A percentile compares a stretch with the other conserved stretches of the same genome.
phyloP scores from a whole-genome alignment of 345 rosid species.

The Camelina neglecta region DNA sequence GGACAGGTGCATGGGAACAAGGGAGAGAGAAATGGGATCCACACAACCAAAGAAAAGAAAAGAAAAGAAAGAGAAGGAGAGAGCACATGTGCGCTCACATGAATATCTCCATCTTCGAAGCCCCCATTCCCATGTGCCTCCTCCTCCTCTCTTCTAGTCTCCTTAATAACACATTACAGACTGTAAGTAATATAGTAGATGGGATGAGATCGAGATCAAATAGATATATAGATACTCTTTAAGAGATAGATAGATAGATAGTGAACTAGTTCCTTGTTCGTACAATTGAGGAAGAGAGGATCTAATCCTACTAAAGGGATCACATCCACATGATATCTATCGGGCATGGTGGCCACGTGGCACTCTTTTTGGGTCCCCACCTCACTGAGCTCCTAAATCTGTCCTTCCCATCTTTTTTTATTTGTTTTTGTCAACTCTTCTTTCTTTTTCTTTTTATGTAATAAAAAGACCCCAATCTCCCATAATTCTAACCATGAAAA shows the following conservation, averaged over 20 bases:
- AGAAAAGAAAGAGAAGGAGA: not conserved
- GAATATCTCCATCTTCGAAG: slow-evolving; percentile 32
- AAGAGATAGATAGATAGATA: not conserved
- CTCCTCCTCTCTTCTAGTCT: not conserved
- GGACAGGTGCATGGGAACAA: slow-evolving; percentile 24
- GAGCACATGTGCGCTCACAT: slow-evolving; percentile 41
- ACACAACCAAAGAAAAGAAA: not conserved
- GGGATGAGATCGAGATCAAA: slow-evolving; percentile 15
- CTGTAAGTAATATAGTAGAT: not conserved
- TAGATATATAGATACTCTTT: not conserved
- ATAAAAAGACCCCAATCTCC: not conserved
- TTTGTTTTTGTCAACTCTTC: not conserved
- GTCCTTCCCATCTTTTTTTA: not conserved
- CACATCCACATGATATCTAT: slow-evolving; percentile 17
- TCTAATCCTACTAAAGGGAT: slow-evolving; percentile 10
- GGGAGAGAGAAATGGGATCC: slow-evolving; percentile 27
- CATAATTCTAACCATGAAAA: not conserved
- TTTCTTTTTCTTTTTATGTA: not conserved
- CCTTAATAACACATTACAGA: not conserved
- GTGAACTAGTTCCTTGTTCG: slow-evolving; percentile 15
- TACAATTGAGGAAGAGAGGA: not conserved
- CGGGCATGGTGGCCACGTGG: slow-evolving; percentile 6
- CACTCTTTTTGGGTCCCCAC: not conserved
- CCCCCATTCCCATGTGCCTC: slow-evolving; percentile 36
- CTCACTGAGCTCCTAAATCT: slow-evolving; percentile 14